A percentile compares a stretch with the other conserved stretches of the same genome.
Conservation (phyloP, 2,329 filamentous ascomycete species). For the Paracoccidioides brasiliensis region DNA sequence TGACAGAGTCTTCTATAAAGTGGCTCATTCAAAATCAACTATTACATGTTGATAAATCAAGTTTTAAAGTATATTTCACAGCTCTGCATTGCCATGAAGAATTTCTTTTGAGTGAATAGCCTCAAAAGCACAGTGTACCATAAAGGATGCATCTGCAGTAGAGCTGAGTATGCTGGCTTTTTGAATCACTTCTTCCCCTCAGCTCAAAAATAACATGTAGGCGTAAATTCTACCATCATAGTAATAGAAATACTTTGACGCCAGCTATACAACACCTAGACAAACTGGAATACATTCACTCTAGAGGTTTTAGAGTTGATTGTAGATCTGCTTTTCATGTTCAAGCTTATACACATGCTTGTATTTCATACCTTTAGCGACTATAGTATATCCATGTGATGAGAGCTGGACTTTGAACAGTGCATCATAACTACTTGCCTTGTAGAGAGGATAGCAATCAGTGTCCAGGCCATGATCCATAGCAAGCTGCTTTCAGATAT, state of each 20-base stretch:
- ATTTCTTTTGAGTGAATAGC: constrained; percentile 7
- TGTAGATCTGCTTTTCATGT: constrained; percentile 1
- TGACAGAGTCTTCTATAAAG: not conserved
- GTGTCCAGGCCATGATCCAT: constrained; percentile 1
- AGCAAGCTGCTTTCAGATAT: constrained; percentile 4
- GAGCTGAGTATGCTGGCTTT: not conserved
- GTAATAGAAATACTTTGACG: not conserved
- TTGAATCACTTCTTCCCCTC: not conserved
- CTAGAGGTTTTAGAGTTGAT: constrained; percentile 1
- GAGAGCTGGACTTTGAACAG: constrained; percentile 5
- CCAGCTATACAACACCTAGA: not conserved
- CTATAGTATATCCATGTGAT: constrained; percentile 6
- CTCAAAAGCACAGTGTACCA: not conserved
- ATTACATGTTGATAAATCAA: constrained; percentile 8
- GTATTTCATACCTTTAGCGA: not conserved
- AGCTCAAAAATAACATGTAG: not conserved
- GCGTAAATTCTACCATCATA: not conserved
- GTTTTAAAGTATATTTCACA: constrained; percentile 10
- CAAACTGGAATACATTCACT: not conserved
- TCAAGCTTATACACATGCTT: not conserved
- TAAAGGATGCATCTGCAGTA: not conserved
- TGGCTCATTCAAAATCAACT: constrained; percentile 5
- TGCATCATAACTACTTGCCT: constrained; percentile 3
- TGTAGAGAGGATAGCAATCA: constrained; percentile 4
- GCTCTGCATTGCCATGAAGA: constrained; percentile 8